Percentiles rank a stretch among this genome's conserved stretches.
Conservation (phyloP, 129 eudicot genomes). For the Artemisia tridentata region DNA sequence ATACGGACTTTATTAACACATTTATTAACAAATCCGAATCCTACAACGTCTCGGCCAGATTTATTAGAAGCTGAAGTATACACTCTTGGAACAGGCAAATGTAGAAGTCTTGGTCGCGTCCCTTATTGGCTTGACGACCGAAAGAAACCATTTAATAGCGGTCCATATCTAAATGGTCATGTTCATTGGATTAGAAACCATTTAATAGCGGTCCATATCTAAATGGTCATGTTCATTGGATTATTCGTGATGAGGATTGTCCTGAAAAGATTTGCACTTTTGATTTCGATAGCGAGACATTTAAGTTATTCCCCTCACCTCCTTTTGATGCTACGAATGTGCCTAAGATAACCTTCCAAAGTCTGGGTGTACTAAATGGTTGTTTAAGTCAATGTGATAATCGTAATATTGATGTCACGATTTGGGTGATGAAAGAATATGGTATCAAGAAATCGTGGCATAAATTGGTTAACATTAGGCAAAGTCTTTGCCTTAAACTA, state of each 20-base stretch:
- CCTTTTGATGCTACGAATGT: not conserved
- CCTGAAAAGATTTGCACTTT: constrained; percentile 29
- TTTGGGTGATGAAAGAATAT: no score
- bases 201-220: constrained; percentile 15
- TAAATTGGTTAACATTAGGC: no score
- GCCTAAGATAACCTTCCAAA: not conserved
- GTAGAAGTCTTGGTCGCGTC: constrained; percentile 34
- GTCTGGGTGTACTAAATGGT: constrained; percentile 14
- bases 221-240: constrained; percentile 41
- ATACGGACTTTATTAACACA: constrained; percentile 26
- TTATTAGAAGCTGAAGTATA: constrained; percentile 14
- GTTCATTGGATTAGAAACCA: no score
- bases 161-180: no score
- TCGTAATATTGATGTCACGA: no score
- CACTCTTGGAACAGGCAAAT: constrained; percentile 32
- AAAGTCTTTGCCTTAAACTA: no score
- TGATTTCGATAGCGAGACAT: constrained; percentile 37
- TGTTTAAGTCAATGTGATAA: no score
- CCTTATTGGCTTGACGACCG: constrained; percentile 1
- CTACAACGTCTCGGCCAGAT: not conserved
- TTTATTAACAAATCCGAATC: not conserved
- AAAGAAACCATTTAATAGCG: no score
- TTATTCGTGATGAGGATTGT: not conserved
- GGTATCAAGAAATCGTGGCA: no score
- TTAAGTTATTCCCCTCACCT: constrained; percentile 25